Evolutionary conservation across 768 basidiomycete genomes (phyloP).

Genomic region (Xerocomus potaroensis): DNA sequence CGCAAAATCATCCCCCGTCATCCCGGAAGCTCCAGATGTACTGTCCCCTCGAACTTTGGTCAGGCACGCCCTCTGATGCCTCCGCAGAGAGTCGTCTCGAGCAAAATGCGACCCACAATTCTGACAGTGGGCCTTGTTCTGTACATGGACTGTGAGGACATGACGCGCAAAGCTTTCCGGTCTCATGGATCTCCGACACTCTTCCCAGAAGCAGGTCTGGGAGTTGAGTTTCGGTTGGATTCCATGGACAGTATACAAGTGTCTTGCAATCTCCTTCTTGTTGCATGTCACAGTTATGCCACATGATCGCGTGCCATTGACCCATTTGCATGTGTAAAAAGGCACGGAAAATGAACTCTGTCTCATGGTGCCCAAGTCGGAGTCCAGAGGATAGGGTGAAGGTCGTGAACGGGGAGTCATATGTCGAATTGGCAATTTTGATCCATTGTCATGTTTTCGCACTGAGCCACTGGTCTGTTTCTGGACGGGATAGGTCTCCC

Average conservation of each 20-base stretch:
- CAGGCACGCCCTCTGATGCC: conserved; percentile 16
- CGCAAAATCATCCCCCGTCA: not conserved
- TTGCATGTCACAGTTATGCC: not conserved
- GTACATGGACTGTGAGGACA: conserved; percentile 20
- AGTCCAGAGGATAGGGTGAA: conserved; percentile 5
- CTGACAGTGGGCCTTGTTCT: conserved; percentile 16
- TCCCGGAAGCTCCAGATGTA: not conserved
- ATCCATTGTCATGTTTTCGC: not conserved
- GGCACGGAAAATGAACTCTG: not conserved
- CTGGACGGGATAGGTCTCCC: not conserved
- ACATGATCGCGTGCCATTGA: not conserved
- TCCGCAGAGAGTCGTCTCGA: conserved; percentile 23
- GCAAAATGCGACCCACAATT: conserved; percentile 21
- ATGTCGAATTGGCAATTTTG: not conserved
- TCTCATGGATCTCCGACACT: conserved; percentile 17
- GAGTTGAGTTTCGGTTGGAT: conserved; percentile 9
- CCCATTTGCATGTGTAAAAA: conserved; percentile 12
- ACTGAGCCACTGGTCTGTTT: not conserved
- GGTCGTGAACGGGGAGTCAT: not conserved
- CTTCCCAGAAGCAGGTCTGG: conserved; percentile 15
- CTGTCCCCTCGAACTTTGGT: not conserved
- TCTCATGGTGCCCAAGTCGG: not conserved
- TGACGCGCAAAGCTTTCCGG: conserved; percentile 27
- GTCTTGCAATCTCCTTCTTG: conserved; percentile 11
- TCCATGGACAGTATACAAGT: conserved; percentile 10